Evolutionary conservation across 441 rosid species (phyloP).

Genomic region (Populus hybrid): DNA sequence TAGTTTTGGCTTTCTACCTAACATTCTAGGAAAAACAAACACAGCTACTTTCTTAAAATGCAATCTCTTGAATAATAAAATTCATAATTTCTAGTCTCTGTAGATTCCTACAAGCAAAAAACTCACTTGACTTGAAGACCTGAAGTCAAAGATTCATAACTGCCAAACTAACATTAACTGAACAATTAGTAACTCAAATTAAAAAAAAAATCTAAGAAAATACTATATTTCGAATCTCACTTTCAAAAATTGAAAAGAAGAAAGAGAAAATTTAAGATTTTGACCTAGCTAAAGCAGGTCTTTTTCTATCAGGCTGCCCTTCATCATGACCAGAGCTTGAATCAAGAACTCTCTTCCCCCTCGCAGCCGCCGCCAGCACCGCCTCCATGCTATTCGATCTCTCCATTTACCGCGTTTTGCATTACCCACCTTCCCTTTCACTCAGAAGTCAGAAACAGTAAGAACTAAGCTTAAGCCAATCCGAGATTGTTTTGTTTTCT

Average conservation of each 20-base stretch:
- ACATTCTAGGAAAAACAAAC: background rate
- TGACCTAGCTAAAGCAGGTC: slow-evolving; percentile 94
- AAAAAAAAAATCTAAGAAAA: background rate
- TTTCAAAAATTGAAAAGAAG: background rate
- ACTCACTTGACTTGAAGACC: background rate
- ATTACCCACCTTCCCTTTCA: background rate
- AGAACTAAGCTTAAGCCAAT: background rate
- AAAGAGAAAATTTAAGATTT: background rate
- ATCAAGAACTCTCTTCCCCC: slow-evolving; percentile 78
- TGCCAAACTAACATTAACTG: background rate
- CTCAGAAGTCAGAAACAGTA: background rate
- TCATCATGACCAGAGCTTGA: slow-evolving; percentile 42
- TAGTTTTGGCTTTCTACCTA: background rate
- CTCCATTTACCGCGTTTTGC: slow-evolving; percentile 61
- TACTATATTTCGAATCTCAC: background rate
- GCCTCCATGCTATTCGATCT: slow-evolving; percentile 51
- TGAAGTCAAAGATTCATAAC: background rate
- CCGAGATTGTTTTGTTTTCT: background rate
- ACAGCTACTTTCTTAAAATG: background rate
- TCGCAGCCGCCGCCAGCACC: background rate
- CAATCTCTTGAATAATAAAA: background rate
- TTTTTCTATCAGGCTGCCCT: slow-evolving; percentile 78
- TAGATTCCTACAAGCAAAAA: background rate
- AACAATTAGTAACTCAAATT: background rate
- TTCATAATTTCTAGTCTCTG: background rate